Conservation (phyloP, 2,329 filamentous ascomycete genomes). For the Sporothrix luriei region DNA sequence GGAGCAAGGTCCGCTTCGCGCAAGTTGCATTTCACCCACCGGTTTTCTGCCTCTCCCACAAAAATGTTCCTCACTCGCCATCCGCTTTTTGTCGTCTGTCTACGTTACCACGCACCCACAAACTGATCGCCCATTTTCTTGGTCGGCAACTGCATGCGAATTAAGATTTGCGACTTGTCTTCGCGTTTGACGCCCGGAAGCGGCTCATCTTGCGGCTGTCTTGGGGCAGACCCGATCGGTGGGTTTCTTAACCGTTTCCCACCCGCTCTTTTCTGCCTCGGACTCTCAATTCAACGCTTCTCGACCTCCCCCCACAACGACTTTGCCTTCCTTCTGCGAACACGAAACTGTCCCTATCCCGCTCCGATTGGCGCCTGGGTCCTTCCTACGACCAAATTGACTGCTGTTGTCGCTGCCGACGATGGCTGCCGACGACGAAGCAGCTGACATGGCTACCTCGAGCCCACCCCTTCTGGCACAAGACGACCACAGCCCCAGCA, state of each 20-base stretch:
- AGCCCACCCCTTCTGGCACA: conserved; percentile 53
- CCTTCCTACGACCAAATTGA: not conserved
- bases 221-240: not conserved
- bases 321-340: not conserved
- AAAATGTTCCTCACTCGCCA: conserved; percentile 26
- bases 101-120: conserved; percentile 2
- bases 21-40: conserved; percentile 34
- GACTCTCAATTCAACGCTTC: conserved; percentile 6
- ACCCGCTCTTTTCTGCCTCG: conserved; percentile 5
- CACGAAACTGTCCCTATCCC: not conserved
- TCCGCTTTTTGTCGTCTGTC: conserved; percentile 18
- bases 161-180: not conserved
- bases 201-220: conserved; percentile 25
- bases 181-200: conserved; percentile 11
- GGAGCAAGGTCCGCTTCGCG: conserved; percentile 31
- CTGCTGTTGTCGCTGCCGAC: not conserved
- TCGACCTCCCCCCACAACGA: not conserved
- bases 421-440: conserved; percentile 57
- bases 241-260: conserved; percentile 2
- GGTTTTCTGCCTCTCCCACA: conserved; percentile 33
- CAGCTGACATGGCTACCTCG: conserved; percentile 54
- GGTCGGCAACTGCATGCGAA: conserved; percentile 16
- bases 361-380: not conserved
- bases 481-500: conserved; percentile 64
- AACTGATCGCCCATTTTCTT: not conserved